Percentiles rank a stretch among this genome's conserved stretches.
Evolutionary conservation across 2,329 filamentous ascomycete species (phyloP).

Genomic region (Aspergillus awamori): DNA sequence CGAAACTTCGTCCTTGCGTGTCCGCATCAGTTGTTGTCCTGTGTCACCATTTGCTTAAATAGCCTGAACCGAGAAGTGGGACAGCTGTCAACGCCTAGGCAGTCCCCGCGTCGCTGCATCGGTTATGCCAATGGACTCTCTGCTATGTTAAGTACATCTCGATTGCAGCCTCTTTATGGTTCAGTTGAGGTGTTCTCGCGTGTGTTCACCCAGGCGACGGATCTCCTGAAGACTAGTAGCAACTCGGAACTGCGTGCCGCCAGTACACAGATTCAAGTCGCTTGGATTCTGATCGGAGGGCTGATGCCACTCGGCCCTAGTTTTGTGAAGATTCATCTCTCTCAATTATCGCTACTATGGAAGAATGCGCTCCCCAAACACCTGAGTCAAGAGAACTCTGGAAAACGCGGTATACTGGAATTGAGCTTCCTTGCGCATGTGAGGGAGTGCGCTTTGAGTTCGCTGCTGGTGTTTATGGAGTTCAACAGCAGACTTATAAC

Average conservation of each 20-base stretch:
- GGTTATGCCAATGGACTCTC: slow-evolving; percentile 92
- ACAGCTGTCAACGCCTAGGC: slow-evolving; percentile 72
- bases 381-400: slow-evolving; percentile 86
- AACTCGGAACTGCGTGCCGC: slow-evolving; percentile 89
- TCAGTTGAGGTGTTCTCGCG: slow-evolving; percentile 94
- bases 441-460: slow-evolving; percentile 88
- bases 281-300: slow-evolving; percentile 95
- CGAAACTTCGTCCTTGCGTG: slow-evolving; percentile 87
- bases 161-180: slow-evolving; percentile 84
- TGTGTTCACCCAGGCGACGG: slow-evolving; percentile 87
- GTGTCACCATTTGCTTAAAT: slow-evolving; percentile 95
- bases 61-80: slow-evolving; percentile 85
- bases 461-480: slow-evolving; percentile 87
- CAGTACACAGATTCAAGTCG: slow-evolving; percentile 93
- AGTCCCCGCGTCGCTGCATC: slow-evolving; percentile 79
- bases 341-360: slow-evolving; percentile 90
- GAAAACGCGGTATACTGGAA: slow-evolving; percentile 80
- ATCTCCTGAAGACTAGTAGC: slow-evolving; percentile 86
- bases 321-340: slow-evolving; percentile 97
- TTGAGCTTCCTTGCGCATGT: slow-evolving; percentile 93
- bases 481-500: slow-evolving; percentile 92
- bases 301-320: slow-evolving; percentile 96
- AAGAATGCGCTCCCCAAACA: slow-evolving; percentile 96
- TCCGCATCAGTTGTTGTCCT: slow-evolving; percentile 86
- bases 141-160: slow-evolving; percentile 86